Percentiles rank a stretch among this genome's conserved stretches.
Conservation (phyloP, 768 basidiomycete genomes). For the Clitopilus hobsonii region DNA sequence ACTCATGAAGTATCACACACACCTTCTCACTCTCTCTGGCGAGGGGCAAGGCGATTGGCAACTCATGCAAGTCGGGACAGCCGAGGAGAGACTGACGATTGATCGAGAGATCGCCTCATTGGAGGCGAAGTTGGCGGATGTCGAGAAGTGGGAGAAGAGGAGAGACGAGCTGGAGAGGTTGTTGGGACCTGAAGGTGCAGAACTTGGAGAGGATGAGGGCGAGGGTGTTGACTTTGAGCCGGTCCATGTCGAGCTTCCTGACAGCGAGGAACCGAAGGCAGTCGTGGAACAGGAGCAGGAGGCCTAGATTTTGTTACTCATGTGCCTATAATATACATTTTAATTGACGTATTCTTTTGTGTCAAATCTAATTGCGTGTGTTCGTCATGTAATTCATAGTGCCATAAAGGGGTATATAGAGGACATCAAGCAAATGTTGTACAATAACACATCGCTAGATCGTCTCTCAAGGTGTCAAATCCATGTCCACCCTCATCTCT, state of each 20-base stretch:
- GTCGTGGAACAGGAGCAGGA: background rate
- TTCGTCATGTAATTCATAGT: too few relatives aligned
- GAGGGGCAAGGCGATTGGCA: constrained; percentile 71
- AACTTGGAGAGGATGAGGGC: background rate
- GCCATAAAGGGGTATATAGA: background rate
- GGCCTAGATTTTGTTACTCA: background rate
- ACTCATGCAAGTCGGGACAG: constrained; percentile 64
- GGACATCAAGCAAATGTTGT: too few relatives aligned
- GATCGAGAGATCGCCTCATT: constrained; percentile 69
- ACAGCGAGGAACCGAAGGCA: background rate
- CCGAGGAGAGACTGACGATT: constrained; percentile 69
- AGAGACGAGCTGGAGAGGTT: constrained; percentile 59
- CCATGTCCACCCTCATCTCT: background rate
- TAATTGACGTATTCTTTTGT: too few relatives aligned
- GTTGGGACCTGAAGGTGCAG: constrained; percentile 23
- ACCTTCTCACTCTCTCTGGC: constrained; percentile 75
- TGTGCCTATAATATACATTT: background rate
- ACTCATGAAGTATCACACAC: constrained; percentile 84
- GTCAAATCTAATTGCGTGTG: too few relatives aligned
- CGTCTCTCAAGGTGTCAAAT: background rate
- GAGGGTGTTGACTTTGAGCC: background rate
- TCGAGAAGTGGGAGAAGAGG: constrained; percentile 67
- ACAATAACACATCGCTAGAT: background rate
- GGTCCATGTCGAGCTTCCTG: background rate
- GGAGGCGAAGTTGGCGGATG: constrained; percentile 65